A percentile compares a stretch with the other conserved stretches of the same genome.
These are phyloP conservation scores for Vitis rupestris DNA, from an alignment of 164 flowering plant genomes.

Conservation along the genomic window DNA sequence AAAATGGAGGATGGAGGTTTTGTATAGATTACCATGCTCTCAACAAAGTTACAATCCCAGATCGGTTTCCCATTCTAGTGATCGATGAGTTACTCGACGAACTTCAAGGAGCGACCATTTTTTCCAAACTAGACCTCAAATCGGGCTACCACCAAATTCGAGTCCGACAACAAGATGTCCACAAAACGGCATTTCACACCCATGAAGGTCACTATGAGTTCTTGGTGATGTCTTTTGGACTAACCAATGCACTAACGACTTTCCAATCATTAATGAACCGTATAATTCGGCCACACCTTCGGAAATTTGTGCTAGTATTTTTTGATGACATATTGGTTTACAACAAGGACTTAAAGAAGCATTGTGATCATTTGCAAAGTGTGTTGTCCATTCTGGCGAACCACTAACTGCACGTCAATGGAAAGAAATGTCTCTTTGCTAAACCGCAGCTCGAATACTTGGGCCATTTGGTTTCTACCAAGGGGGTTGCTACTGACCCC, in stretches of 20 bases:
- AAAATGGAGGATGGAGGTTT: slow-evolving; percentile 3
- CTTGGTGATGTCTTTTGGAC: too few species aligned
- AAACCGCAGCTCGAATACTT: background rate
- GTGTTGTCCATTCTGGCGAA: background rate
- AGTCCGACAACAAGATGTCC: background rate
- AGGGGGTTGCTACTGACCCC: background rate
- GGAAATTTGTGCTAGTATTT: too few species aligned
- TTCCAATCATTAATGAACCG: too few species aligned
- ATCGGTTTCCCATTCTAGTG: too few species aligned
- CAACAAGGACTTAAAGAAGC: too few species aligned
- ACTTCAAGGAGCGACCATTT: too few species aligned
- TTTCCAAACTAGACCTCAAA: slow-evolving; percentile 1
- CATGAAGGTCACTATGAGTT: background rate
- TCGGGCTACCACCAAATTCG: background rate
- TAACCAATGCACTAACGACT: too few species aligned
- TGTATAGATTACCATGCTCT: background rate
- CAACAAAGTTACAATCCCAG: background rate
- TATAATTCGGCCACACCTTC: too few species aligned
- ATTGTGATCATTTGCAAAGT: background rate
- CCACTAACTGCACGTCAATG: background rate
- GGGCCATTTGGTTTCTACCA: background rate
- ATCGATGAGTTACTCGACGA: background rate
- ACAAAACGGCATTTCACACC: background rate
- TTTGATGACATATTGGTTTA: too few species aligned
- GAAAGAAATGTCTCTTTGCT: background rate